These are phyloP conservation scores for Cryptococcus sp. DNA, from an alignment of 1,284 basidiomycete genomes.

Conservation along the genomic window DNA sequence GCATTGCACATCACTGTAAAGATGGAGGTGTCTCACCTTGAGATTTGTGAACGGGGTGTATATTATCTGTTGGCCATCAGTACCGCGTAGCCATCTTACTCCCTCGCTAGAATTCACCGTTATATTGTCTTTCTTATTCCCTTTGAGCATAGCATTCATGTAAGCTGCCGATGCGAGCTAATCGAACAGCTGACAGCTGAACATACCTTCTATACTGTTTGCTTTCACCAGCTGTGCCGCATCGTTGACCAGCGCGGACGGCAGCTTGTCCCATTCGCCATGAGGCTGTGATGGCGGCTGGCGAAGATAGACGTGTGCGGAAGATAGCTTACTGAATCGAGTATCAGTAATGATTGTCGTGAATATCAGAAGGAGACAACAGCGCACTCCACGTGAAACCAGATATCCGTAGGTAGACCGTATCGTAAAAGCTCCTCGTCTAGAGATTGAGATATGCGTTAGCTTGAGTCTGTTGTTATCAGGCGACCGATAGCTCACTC, in stretches of 20 bases:
- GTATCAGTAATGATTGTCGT: neutral
- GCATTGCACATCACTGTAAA: neutral
- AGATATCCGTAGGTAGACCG: conserved; percentile 63
- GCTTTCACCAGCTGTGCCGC: conserved; percentile 96
- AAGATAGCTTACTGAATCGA: conserved; percentile 75
- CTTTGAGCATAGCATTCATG: conserved; percentile 54
- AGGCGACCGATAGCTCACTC: conserved; percentile 62
- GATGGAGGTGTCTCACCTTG: conserved; percentile 61
- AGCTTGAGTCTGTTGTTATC: conserved; percentile 1
- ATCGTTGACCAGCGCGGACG: conserved; percentile 74
- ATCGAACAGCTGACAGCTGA: neutral
- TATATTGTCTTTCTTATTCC: conserved; percentile 93
- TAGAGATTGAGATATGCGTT: conserved; percentile 43
- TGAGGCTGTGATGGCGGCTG: conserved; percentile 70
- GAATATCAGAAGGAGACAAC: neutral
- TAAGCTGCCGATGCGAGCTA: neutral
- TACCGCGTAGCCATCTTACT: neutral
- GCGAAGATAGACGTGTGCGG: conserved; percentile 91
- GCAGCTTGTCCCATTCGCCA: conserved; percentile 77
- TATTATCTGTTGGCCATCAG: conserved; percentile 62
- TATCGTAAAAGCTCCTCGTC: conserved; percentile 94
- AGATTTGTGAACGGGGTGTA: conserved; percentile 89
- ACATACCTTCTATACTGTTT: conserved; percentile 89
- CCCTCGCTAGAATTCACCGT: conserved; percentile 53
- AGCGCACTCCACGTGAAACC: conserved; percentile 61